These are phyloP conservation scores for Malus hybrid DNA, from an alignment of 331 rosid species.

Conservation along the genomic window DNA sequence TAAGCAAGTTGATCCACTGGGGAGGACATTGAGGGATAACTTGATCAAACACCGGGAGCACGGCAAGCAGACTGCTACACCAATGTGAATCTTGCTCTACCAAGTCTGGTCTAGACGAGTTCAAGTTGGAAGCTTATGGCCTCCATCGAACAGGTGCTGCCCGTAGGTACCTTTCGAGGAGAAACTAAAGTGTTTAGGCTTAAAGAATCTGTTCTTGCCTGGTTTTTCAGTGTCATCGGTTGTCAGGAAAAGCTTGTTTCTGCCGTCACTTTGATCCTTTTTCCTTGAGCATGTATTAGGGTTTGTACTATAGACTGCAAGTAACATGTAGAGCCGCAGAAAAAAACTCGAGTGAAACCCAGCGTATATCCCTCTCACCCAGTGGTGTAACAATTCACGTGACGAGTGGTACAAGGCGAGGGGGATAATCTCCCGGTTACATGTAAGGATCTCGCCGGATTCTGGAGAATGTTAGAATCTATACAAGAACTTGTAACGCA, in stretches of 20 bases:
- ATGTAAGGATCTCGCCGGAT: neutral
- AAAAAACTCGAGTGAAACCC: neutral
- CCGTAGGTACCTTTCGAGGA: neutral
- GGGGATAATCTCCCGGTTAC: neutral
- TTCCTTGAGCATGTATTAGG: neutral
- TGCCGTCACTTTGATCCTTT: neutral
- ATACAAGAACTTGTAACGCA: neutral
- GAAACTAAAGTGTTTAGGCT: neutral
- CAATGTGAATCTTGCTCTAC: neutral
- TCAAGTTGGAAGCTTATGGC: neutral
- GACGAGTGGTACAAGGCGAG: neutral
- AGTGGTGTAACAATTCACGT: neutral
- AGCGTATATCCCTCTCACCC: neutral
- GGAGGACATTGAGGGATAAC: constrained; percentile 52
- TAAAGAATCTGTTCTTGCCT: neutral
- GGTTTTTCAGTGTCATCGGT: neutral
- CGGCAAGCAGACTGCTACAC: constrained; percentile 12
- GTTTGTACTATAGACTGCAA: neutral
- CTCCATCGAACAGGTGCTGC: neutral
- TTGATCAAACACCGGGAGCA: constrained; percentile 42
- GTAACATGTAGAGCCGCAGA: neutral
- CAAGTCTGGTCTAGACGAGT: neutral
- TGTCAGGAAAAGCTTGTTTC: neutral
- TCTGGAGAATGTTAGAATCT: neutral
- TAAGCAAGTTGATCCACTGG: constrained; percentile 68